Evolutionary conservation across 257 asterid genomes (phyloP), one percentile per base, ranked within the genome.

Genomic region (Ehretia macrophylla): DNA sequence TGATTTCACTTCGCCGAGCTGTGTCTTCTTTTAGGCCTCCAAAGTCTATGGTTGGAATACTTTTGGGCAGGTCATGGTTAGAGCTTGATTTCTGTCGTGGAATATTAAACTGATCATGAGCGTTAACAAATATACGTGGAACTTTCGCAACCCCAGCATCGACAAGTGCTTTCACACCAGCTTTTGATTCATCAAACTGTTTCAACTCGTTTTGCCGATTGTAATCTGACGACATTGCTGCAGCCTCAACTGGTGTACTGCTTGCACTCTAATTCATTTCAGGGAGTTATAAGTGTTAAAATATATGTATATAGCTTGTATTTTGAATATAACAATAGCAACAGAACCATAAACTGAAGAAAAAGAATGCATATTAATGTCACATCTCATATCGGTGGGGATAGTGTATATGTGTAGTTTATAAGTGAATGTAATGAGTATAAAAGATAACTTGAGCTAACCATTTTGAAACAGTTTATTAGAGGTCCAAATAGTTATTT

Each of bases 81-180:
- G 54, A 19, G 13, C 0, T 10, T 8, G 59, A 23, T 8, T 0
- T 48, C 57, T 53, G n/a, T 39, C 35, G n/a, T 1, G n/a, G 4
- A 1, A 6, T 3, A 3, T 27, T 27, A 27, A 27, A 1, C 3
- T 42, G 9, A 38, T 38, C 47, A 42, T 14, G 64, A n/a, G n/a
- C n/a, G n/a, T n/a, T n/a, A 27, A 58, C 56, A 5, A 88, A 85
- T 1, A 88, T 81, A 48, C 39, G 72, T 32, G 89, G 90, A 49
- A 85, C 42, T 21, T 59, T 68, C 8, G 56, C 51, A 4, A 79
- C 20, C 27, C 86, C 87, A 38, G 71, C 74, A 44, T 83, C 95
- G 5, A 77, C 83, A 2, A 83, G 78, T 0, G 92, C 95, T 70
- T 85, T 88, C 5, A 81, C 95, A 17, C 95, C 95, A 0, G 82